Evolutionary conservation across 768 basidiomycete genomes (phyloP).

Genomic region (Psilocybe tampanensis): DNA sequence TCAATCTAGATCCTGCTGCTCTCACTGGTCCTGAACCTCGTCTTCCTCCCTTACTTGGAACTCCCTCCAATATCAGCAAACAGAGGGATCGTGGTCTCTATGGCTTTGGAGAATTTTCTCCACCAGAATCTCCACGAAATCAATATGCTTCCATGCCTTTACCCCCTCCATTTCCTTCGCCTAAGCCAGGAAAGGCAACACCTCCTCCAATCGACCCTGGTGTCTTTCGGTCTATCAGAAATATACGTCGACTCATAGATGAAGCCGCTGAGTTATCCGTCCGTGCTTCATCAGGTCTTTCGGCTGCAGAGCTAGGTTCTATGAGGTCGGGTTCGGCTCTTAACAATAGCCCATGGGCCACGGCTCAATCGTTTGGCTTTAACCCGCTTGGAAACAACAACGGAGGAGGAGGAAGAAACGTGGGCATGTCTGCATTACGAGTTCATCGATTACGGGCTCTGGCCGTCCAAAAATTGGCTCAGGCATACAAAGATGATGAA

Average conservation of each 20-base stretch:
- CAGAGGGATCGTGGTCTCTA: constrained; percentile 50
- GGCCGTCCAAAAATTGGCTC: constrained; percentile 85
- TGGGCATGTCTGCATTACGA: constrained; percentile 84
- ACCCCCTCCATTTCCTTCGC: constrained; percentile 52
- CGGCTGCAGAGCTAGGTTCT: constrained; percentile 71
- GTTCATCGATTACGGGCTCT: constrained; percentile 78
- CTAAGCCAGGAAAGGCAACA: constrained; percentile 64
- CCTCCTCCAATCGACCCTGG: constrained; percentile 92
- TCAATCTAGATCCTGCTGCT: constrained; percentile 78
- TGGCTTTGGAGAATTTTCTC: constrained; percentile 42
- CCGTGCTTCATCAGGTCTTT: constrained; percentile 83
- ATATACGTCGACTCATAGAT: constrained; percentile 82
- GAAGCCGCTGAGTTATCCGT: constrained; percentile 89
- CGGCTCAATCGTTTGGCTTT: constrained; percentile 65
- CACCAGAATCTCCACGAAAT: constrained; percentile 46
- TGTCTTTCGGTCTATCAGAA: constrained; percentile 75
- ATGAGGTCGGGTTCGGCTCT: constrained; percentile 49
- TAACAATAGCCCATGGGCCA: constrained; percentile 57
- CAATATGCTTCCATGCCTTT: constrained; percentile 32
- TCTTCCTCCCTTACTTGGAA: constrained; percentile 35
- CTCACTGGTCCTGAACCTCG: constrained; percentile 50
- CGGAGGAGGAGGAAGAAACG: constrained; percentile 71
- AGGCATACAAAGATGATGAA: constrained; percentile 86
- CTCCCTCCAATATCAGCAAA: constrained; percentile 32
- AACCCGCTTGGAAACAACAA: constrained; percentile 53